phyloP scores from a whole-genome alignment of 176 grass and related monocot species.

The Otatea glauca region DNA sequence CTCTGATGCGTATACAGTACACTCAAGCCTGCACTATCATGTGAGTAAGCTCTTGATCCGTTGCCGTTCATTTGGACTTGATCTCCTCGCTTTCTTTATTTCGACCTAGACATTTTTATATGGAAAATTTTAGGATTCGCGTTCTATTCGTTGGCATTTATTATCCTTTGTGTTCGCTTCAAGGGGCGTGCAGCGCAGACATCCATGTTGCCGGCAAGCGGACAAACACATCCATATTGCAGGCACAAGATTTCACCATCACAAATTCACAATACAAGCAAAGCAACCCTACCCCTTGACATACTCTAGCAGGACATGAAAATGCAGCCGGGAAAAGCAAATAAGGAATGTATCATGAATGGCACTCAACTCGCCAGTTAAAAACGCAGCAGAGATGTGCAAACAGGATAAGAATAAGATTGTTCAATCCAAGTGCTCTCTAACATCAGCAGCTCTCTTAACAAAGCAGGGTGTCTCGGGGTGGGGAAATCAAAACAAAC shows the following conservation, averaged over 20 bases:
- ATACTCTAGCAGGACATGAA: not conserved
- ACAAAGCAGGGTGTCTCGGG: slow-evolving; percentile 10
- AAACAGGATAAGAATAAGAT: slow-evolving; percentile 37
- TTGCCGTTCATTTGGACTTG: not conserved
- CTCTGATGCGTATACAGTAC: too few species aligned
- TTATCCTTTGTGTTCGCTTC: not conserved
- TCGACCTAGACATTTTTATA: not conserved
- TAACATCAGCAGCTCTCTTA: slow-evolving; percentile 56
- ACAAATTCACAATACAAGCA: not conserved
- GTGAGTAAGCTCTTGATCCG: not conserved
- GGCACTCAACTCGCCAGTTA: not conserved
- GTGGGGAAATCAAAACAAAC: slow-evolving; percentile 40
- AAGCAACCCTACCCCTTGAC: not conserved
- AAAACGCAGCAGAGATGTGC: slow-evolving; percentile 20
- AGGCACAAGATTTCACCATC: not conserved
- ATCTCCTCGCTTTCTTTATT: not conserved
- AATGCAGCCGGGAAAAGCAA: not conserved
- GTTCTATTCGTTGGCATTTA: too few species aligned
- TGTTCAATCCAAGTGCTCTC: slow-evolving; percentile 40
- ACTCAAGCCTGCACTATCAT: too few species aligned
- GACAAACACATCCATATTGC: not conserved
- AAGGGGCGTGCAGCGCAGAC: not conserved
- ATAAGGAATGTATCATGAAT: not conserved
- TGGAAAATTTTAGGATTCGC: too few species aligned
- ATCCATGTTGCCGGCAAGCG: not conserved